Conservation (phyloP, 2,329 filamentous ascomycete species). For the Seiridium unicorne region DNA sequence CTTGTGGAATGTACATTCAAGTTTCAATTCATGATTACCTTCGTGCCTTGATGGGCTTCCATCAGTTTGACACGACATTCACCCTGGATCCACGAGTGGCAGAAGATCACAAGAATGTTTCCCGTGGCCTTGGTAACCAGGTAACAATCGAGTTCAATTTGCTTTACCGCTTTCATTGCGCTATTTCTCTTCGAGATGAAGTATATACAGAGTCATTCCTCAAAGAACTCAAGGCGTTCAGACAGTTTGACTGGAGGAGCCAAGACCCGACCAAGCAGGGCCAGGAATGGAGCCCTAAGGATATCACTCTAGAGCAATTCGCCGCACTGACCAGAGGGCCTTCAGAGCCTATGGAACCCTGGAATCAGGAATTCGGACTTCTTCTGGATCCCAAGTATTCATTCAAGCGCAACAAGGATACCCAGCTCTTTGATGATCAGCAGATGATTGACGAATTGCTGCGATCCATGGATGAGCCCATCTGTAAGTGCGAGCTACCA, state of each 20-base stretch:
- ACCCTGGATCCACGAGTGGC: conserved; percentile 56
- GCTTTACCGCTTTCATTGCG: conserved; percentile 64
- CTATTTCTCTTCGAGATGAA: conserved; percentile 59
- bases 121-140: conserved; percentile 62
- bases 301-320: too few species aligned
- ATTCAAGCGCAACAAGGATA: too few species aligned
- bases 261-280: too few species aligned
- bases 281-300: too few species aligned
- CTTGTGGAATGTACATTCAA: conserved; percentile 54
- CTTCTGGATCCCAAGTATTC: too few species aligned
- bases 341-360: too few species aligned
- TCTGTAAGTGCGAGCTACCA: too few species aligned
- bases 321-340: too few species aligned
- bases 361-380: too few species aligned
- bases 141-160: conserved; percentile 68
- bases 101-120: conserved; percentile 39
- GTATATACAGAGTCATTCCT: conserved; percentile 31
- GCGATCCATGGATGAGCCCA: too few species aligned
- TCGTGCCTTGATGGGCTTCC: conserved; percentile 58
- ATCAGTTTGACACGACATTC: conserved; percentile 58
- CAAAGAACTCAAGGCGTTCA: background rate
- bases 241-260: background rate
- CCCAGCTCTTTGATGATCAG: too few species aligned
- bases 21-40: conserved; percentile 60
- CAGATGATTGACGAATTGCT: too few species aligned